Percentiles rank a stretch among this genome's conserved stretches.
phyloP scores from a whole-genome alignment of 495 filamentous ascomycete genomes.

The Daldinia grandis region DNA sequence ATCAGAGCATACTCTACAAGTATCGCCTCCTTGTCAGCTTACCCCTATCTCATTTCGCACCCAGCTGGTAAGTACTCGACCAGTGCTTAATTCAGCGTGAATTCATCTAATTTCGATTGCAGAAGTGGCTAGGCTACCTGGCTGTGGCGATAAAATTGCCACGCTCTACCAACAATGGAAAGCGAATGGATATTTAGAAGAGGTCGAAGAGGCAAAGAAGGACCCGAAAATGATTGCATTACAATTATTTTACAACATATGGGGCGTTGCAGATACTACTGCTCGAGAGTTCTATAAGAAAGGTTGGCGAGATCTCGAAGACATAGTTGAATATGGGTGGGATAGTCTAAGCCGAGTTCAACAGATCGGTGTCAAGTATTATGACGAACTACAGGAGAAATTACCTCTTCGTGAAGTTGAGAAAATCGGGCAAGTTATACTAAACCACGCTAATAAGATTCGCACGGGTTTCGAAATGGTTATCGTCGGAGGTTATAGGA shows the following conservation, averaged over 20 bases:
- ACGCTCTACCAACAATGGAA: slow-evolving; percentile 81
- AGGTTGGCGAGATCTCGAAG: slow-evolving; percentile 76
- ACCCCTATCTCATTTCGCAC: slow-evolving; percentile 64
- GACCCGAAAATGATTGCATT: slow-evolving; percentile 71
- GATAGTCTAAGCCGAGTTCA: slow-evolving; percentile 74
- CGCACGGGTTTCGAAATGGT: slow-evolving; percentile 69
- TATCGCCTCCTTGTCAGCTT: slow-evolving; percentile 84
- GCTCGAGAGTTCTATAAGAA: slow-evolving; percentile 86
- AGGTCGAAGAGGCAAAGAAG: slow-evolving; percentile 68
- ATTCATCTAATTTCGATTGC: slow-evolving; percentile 50
- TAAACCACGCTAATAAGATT: slow-evolving; percentile 66
- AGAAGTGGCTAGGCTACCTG: slow-evolving; percentile 78
- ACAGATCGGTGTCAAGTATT: slow-evolving; percentile 96
- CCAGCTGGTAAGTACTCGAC: slow-evolving; percentile 42
- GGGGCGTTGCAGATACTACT: slow-evolving; percentile 86
- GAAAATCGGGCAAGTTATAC: slow-evolving; percentile 68
- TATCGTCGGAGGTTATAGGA: slow-evolving; percentile 85
- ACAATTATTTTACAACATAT: slow-evolving; percentile 78
- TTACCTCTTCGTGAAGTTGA: slow-evolving; percentile 81
- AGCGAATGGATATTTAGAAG: slow-evolving; percentile 63
- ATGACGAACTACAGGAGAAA: slow-evolving; percentile 78
- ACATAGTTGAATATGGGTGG: slow-evolving; percentile 89
- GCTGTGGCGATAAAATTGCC: slow-evolving; percentile 83
- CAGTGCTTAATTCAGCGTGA: not conserved
- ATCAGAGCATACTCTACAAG: slow-evolving; percentile 87